Evolutionary conservation across 2,329 filamentous ascomycete genomes (phyloP).

Genomic region (Fusarium devonianum): DNA sequence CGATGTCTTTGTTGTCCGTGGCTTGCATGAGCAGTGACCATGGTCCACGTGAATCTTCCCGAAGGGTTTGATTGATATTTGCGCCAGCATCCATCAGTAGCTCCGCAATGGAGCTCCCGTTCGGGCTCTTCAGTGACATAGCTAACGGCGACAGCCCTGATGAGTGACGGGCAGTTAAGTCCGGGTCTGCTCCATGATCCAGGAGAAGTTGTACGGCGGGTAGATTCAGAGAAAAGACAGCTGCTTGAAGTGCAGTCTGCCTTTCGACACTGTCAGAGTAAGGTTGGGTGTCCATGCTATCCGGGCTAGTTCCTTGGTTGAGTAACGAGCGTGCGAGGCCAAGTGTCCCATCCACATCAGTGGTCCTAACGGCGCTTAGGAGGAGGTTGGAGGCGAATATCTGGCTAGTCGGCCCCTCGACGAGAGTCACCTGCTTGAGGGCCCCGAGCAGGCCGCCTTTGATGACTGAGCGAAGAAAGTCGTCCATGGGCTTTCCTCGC

Average conservation of each 20-base stretch:
- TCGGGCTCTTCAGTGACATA: fast-evolving
- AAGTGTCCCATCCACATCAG: fast-evolving
- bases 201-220: background rate
- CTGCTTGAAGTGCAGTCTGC: background rate
- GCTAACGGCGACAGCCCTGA: background rate
- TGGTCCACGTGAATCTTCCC: background rate
- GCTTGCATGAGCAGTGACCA: background rate
- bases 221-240: fast-evolving
- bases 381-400: background rate
- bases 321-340: fast-evolving
- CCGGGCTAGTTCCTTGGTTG: fast-evolving
- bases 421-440: background rate
- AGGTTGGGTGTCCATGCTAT: fast-evolving
- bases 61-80: background rate
- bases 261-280: background rate
- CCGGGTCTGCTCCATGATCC: fast-evolving
- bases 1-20: background rate
- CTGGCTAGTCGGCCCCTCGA: fast-evolving
- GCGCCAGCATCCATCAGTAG: background rate
- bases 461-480: fast-evolving
- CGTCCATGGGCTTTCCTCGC: fast-evolving
- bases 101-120: fast-evolving
- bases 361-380: fast-evolving
- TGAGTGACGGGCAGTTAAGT: fast-evolving
- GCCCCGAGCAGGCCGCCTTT: background rate